These are phyloP conservation scores for Primulina eburnea DNA, from an alignment of 257 asterid genomes.

Conservation along the genomic window DNA sequence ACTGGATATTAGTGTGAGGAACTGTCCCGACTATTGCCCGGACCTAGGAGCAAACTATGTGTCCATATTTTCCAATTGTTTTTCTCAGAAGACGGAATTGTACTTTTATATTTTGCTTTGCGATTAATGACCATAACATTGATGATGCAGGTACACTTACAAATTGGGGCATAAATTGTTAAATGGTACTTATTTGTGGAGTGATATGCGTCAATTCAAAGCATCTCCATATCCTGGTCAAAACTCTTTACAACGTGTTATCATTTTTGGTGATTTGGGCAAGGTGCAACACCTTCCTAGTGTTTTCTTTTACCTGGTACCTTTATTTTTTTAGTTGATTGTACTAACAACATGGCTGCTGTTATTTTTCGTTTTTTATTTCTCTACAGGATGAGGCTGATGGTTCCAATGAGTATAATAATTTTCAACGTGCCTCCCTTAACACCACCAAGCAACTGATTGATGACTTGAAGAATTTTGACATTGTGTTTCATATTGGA, in stretches of 20 bases:
- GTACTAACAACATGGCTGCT: not conserved
- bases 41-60: too few species aligned
- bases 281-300: conserved; percentile 48
- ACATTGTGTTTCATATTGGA: conserved; percentile 86
- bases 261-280: conserved; percentile 97
- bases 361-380: not conserved
- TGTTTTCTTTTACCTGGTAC: not conserved
- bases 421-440: conserved; percentile 75
- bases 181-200: conserved; percentile 66
- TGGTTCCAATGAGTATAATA: conserved; percentile 87
- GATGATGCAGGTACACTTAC: conserved; percentile 72
- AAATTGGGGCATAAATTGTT: conserved; percentile 72
- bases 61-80: not conserved
- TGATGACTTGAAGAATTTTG: conserved; percentile 66
- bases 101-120: not conserved
- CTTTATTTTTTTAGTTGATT: not conserved
- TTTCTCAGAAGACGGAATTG: not conserved
- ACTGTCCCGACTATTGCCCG: not conserved
- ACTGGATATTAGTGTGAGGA: not conserved
- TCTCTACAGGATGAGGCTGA: conserved; percentile 74
- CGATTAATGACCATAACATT: not conserved
- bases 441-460: conserved; percentile 80
- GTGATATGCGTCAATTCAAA: conserved; percentile 58
- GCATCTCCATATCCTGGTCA: conserved; percentile 97
- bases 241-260: conserved; percentile 71